Percentiles rank a stretch among this genome's conserved stretches.
Evolutionary conservation across 2,329 filamentous ascomycete species (phyloP).

Genomic region (Clonostachys chloroleuca): DNA sequence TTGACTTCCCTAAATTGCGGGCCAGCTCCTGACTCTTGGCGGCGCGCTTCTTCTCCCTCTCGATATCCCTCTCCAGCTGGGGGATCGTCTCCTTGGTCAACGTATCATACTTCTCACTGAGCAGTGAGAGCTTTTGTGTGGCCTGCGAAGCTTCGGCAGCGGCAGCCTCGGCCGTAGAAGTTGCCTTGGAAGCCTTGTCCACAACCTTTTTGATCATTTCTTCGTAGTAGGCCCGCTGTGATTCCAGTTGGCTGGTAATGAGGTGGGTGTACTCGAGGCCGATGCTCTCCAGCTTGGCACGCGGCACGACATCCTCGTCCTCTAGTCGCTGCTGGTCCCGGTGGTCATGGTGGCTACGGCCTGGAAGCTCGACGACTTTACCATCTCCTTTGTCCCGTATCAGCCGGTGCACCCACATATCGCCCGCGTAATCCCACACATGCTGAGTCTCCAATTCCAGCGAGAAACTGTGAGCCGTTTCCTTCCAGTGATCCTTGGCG

Average conservation of each 20-base stretch:
- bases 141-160: constrained; percentile 42
- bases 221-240: constrained; percentile 89
- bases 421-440: constrained; percentile 96
- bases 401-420: constrained; percentile 92
- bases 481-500: constrained; percentile 89
- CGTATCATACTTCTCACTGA: constrained; percentile 42
- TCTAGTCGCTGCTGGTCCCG: constrained; percentile 23
- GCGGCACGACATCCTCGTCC: constrained; percentile 65
- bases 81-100: constrained; percentile 56
- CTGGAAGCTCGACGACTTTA: constrained; percentile 86
- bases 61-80: constrained; percentile 67
- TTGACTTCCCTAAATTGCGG: constrained; percentile 67
- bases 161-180: constrained; percentile 61
- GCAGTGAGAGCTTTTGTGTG: constrained; percentile 38
- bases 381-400: constrained; percentile 92
- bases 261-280: constrained; percentile 93
- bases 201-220: constrained; percentile 85
- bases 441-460: constrained; percentile 92
- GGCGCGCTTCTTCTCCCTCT: constrained; percentile 63
- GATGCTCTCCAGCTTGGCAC: constrained; percentile 69
- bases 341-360: constrained; percentile 30
- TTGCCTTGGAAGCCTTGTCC: constrained; percentile 79
- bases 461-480: constrained; percentile 84
- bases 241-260: constrained; percentile 87
- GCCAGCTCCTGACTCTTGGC: constrained; percentile 73